Evolutionary conservation across 2,329 filamentous ascomycete genomes (phyloP).

Genomic region (Remersonia thermophila): DNA sequence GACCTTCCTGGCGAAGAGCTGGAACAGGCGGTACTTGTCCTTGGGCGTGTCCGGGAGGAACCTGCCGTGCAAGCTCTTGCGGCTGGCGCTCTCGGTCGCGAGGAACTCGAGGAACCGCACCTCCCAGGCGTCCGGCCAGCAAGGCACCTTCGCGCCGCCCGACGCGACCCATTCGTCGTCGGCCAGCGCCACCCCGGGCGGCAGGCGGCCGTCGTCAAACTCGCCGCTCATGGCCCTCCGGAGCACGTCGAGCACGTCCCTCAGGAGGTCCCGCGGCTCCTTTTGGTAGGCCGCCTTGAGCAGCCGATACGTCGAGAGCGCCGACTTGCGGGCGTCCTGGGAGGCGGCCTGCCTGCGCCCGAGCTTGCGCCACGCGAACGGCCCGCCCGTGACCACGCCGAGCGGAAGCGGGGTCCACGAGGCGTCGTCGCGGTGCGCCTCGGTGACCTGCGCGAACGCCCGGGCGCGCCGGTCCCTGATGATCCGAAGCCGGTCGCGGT

Average conservation of each 20-base stretch:
- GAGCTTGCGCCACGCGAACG: constrained; percentile 16
- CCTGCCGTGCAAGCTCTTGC: constrained; percentile 10
- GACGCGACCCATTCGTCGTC: constrained; percentile 5
- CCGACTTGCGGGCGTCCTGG: no score
- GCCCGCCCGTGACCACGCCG: constrained; percentile 17
- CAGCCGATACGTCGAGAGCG: constrained; percentile 16
- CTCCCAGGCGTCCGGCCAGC: constrained; percentile 18
- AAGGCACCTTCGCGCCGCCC: not conserved
- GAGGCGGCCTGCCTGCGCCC: constrained; percentile 15
- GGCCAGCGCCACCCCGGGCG: constrained; percentile 9
- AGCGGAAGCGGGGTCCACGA: constrained; percentile 16
- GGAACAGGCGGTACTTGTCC: constrained; percentile 19
- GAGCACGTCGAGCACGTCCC: constrained; percentile 10
- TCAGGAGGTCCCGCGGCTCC: constrained; percentile 21
- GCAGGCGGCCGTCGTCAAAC: constrained; percentile 1
- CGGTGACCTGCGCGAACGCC: constrained; percentile 9
- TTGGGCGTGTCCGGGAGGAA: constrained; percentile 9
- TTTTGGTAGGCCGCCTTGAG: constrained; percentile 16
- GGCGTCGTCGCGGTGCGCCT: not conserved
- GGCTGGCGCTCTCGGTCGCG: constrained; percentile 18
- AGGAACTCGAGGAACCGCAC: constrained; percentile 24
- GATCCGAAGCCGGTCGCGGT: constrained; percentile 2
- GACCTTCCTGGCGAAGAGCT: constrained; percentile 23
- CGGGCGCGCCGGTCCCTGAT: constrained; percentile 4
- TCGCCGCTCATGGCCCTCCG: constrained; percentile 3